Base-by-base conservation (phyloP, 2,329 filamentous ascomycete genomes). In the Trichoderma koningiopsis region DNA sequence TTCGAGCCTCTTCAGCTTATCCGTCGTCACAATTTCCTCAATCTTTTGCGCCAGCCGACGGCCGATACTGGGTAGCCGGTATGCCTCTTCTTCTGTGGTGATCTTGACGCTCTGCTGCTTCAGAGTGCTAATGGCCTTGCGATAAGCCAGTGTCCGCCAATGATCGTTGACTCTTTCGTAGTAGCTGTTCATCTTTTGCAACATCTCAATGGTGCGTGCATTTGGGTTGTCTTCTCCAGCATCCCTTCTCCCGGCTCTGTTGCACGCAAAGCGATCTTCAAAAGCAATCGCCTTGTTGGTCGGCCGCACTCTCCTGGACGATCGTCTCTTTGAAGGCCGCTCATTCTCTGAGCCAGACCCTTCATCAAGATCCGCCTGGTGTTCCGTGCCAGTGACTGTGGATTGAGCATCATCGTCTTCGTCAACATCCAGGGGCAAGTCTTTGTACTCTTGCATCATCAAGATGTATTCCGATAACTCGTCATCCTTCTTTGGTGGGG, bases 21-120 rank as follows among this genome's bases (percentile, higher is more conserved):
- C 87, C 0, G 93, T 97, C 49, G 85, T 84, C 2, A 89, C 92
- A 55, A 97, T 97, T 76, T 97, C 95, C 74, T 96, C 92, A 72
- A 98, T 96, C 78, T 97, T 97, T 31, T 87, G 83, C 0, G 94
- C 94, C 1, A 97, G 82, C 1, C 92, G 86, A 13, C 83, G 75
- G 8, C 94, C 94, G 43, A 97, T 89, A 69, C 85, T 86, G 0
- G 89, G 88, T 0, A 97, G 83, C 2, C 80, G 78, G 13, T 85
- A 81, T 0, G 94, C 95, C 77, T 96, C 86, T 60, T 89, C 85
- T 69, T 87, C 89, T 0, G 91, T 94, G 4, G 79, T 82, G 70
- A 97, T 87, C 75, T 88, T 90, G 59, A 73, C 74, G 0, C 81
- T 76, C 71, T 94, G 91, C 59, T 87, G 89, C 56, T 88, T 88